phyloP scores from a whole-genome alignment of 805 yeast genomes.

The Monosporozyma unispora region DNA sequence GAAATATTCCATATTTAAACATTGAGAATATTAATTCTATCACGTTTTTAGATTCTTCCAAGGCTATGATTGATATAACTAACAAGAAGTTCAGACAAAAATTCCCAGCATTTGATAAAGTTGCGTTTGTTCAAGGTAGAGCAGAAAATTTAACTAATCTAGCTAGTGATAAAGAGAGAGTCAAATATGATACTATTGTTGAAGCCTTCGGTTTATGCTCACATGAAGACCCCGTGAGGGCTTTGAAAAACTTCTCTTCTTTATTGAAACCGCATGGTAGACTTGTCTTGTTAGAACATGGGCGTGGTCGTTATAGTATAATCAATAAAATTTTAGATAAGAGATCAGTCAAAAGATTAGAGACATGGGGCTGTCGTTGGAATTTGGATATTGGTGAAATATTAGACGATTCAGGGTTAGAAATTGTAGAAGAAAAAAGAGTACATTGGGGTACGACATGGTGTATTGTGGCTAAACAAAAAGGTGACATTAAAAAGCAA shows the following conservation, averaged over 20 bases:
- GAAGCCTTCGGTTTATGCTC: constrained; percentile 96
- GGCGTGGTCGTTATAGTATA: constrained; percentile 71
- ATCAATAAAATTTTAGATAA: constrained; percentile 75
- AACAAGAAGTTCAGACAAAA: constrained; percentile 58
- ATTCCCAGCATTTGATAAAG: constrained; percentile 61
- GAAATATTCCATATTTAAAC: constrained; percentile 72
- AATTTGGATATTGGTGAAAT: constrained; percentile 87
- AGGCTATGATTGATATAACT: constrained; percentile 76
- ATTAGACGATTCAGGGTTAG: constrained; percentile 74
- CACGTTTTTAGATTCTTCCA: constrained; percentile 79
- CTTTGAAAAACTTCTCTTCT: constrained; percentile 61
- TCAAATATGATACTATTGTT: constrained; percentile 81
- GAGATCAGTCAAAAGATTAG: constrained; percentile 73
- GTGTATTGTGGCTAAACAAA: constrained; percentile 67
- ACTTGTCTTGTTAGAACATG: constrained; percentile 83
- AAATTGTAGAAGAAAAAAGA: constrained; percentile 68
- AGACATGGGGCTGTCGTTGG: constrained; percentile 97
- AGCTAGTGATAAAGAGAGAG: constrained; percentile 32
- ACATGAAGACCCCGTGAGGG: constrained; percentile 83
- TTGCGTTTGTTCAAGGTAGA: constrained; percentile 81
- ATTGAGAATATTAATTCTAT: constrained; percentile 54
- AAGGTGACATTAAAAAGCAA: constrained; percentile 46
- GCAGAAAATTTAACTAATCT: constrained; percentile 72
- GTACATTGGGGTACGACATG: constrained; percentile 91
- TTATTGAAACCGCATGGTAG: constrained; percentile 85